These are phyloP conservation scores for Ganoderma multipileum DNA, from an alignment of 1,284 basidiomycete species.

Conservation along the genomic window DNA sequence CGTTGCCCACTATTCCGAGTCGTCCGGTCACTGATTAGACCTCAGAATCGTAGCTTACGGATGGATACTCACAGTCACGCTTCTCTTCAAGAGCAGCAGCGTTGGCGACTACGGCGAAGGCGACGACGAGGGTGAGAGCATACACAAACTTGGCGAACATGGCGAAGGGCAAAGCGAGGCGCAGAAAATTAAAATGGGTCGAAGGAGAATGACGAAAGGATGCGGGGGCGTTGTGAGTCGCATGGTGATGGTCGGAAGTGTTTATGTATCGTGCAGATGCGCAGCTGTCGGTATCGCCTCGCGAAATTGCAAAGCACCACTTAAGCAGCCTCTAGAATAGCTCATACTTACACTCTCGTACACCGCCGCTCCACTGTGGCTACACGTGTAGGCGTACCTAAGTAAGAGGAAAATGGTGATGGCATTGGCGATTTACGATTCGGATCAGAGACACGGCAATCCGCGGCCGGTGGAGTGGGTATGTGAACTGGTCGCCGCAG, in stretches of 20 bases:
- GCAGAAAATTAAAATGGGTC: background rate
- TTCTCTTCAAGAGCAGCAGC: slow-evolving; percentile 21
- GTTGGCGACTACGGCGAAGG: slow-evolving; percentile 21
- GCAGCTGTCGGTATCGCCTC: background rate
- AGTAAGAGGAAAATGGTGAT: background rate
- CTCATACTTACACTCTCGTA: background rate
- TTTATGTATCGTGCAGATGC: slow-evolving; percentile 13
- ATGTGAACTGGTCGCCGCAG: background rate
- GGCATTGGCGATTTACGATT: background rate
- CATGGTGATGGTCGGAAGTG: background rate
- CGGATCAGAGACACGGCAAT: background rate
- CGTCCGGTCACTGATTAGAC: background rate
- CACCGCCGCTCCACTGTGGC: background rate
- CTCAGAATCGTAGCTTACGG: background rate
- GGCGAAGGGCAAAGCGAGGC: background rate
- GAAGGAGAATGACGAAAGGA: background rate
- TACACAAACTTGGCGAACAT: slow-evolving; percentile 28
- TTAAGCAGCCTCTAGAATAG: too few relatives aligned
- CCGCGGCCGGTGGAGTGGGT: background rate
- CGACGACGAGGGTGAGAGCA: slow-evolving; percentile 24
- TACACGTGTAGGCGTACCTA: background rate
- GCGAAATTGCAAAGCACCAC: background rate
- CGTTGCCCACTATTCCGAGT: slow-evolving; percentile 36
- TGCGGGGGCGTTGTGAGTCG: slow-evolving; percentile 1
- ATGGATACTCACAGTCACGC: slow-evolving; percentile 5